Evolutionary conservation across 257 asterid species (phyloP), one percentile per base, ranked within the genome.

Genomic region (Datura wrightii): DNA sequence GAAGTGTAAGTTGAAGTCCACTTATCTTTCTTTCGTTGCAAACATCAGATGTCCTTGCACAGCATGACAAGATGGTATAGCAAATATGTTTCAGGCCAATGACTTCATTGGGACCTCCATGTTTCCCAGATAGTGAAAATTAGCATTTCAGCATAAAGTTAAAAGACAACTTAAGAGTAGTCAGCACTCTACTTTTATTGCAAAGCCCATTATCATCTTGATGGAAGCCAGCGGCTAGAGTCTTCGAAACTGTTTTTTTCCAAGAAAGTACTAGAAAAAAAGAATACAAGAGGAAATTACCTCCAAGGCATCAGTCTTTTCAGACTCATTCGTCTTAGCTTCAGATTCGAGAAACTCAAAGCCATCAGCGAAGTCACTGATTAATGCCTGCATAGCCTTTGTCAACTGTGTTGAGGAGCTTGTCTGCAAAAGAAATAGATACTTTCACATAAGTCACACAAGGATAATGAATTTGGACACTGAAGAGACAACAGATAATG

Each of bases 221-320:
- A 52, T 78, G 82, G 82, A 52, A 2, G 8, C 34, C 44, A 78
- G 63, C 34, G 1, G 48, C 63, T 78, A 31, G 63, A 78, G 48
- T 31, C 41, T 24, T 8, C 8, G 1, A 52, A 78, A 13, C 4
- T 53, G 63, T 16, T 13, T 34, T 24, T 52, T 7, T 34, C 31
- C 48, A 6, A 74, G 24, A 7, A 76, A 8, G 15, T 11, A 79
- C 60, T 63, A 15, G 5, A 36, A 62, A n/a, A 24, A 37, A 50
- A 52, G 5, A 41, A 53, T 15, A 80, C 37, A 72, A 13, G 46
- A 18, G 71, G 14, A 70, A 6, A 78, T 86, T 90, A 96, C 99
- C 99, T 96, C 99, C 92, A 96, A 88, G 48, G 99, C 99, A 85
- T 96, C 99, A 66, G 85, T 89, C 89, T 92, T 93, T 89, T 93